These are phyloP conservation scores for Taphrina flavorubra DNA, from an alignment of 1,139 yeast species.

Conservation along the genomic window DNA sequence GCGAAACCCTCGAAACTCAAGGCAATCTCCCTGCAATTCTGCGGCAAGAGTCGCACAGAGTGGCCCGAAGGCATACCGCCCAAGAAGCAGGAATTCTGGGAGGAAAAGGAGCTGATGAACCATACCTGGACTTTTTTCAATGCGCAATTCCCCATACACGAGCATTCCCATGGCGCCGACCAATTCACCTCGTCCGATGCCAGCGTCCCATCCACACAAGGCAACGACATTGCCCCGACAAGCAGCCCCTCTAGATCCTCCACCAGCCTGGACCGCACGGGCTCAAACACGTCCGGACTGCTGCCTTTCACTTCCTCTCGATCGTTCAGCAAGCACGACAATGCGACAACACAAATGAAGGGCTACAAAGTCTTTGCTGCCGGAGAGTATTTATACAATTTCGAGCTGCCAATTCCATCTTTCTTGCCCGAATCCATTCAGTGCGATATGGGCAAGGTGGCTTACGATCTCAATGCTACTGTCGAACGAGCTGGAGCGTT, in stretches of 20 bases:
- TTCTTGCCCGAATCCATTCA: constrained; percentile 79
- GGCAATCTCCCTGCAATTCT: constrained; percentile 66
- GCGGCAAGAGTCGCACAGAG: constrained; percentile 80
- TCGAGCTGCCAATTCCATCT: constrained; percentile 85
- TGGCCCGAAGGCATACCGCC: constrained; percentile 99
- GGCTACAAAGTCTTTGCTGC: constrained; percentile 63
- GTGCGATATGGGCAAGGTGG: constrained; percentile 81
- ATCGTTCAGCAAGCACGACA: constrained; percentile 44
- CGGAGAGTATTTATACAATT: constrained; percentile 90
- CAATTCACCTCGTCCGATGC: constrained; percentile 52
- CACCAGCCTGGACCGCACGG: constrained; percentile 51
- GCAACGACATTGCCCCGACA: constrained; percentile 21
- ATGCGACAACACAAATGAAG: constrained; percentile 41
- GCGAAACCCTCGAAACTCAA: constrained; percentile 78
- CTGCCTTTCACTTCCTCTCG: constrained; percentile 40
- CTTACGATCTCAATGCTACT: constrained; percentile 69
- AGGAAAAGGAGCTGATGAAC: constrained; percentile 67
- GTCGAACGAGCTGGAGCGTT: constrained; percentile 83
- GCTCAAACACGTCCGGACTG: constrained; percentile 32
- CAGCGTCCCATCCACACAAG: constrained; percentile 23
- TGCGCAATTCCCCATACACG: constrained; percentile 53
- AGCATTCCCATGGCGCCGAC: constrained; percentile 58
- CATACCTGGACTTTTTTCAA: constrained; percentile 94
- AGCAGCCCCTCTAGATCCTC: constrained; percentile 37
- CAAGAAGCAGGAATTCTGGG: constrained; percentile 68